These are phyloP conservation scores for Clitopilus hobsonii DNA, from an alignment of 768 basidiomycete species.

Conservation along the genomic window DNA sequence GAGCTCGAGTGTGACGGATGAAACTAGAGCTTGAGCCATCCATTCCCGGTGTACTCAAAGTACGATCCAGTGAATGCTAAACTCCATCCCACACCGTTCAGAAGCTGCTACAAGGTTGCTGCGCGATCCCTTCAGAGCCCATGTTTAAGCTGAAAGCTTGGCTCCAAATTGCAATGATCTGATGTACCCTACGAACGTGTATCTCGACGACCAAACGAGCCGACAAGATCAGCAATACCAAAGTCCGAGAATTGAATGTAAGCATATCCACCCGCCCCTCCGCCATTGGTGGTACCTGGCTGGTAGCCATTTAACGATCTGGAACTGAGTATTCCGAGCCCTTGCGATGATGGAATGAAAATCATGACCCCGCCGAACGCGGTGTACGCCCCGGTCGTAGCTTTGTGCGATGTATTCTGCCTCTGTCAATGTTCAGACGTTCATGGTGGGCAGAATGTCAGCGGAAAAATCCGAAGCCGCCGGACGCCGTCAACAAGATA, in stretches of 20 bases:
- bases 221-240: background rate
- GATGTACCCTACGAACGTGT: no score
- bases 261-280: background rate
- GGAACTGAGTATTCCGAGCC: background rate
- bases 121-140: no score
- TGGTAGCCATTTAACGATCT: background rate
- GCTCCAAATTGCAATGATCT: no score
- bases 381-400: background rate
- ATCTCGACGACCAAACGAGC: no score
- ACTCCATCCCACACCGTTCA: no score
- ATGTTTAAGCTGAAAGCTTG: no score
- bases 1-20: background rate
- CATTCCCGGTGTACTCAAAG: background rate
- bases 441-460: no score
- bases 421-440: background rate
- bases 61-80: no score
- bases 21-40: background rate
- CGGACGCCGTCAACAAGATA: no score
- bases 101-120: no score
- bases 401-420: background rate
- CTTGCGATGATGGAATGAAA: background rate
- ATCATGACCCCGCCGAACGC: background rate
- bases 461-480: no score
- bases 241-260: background rate
- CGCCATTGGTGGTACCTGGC: background rate